A percentile compares a stretch with the other conserved stretches of the same genome.
Evolutionary conservation across 768 basidiomycete genomes (phyloP).

Genomic region (Trametes cubensis): DNA sequence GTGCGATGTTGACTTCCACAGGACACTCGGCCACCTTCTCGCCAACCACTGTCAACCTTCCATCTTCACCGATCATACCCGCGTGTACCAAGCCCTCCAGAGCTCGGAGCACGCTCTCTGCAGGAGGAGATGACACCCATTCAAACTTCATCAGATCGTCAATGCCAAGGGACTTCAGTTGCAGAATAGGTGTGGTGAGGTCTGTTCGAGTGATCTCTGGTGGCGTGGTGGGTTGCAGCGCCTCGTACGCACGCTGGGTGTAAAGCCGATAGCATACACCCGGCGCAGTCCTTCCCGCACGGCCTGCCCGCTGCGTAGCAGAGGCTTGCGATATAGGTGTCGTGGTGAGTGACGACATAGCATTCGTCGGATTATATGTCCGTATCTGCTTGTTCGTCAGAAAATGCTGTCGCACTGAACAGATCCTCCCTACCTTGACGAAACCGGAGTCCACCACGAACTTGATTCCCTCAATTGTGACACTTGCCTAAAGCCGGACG

Average conservation of each 20-base stretch:
- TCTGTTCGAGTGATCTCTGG: slow-evolving; percentile 93
- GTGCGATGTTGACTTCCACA: slow-evolving; percentile 89
- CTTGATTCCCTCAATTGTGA: slow-evolving; percentile 94
- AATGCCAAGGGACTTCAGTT: slow-evolving; percentile 92
- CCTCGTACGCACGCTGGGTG: slow-evolving; percentile 59
- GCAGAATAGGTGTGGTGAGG: slow-evolving; percentile 87
- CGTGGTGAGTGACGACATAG: slow-evolving; percentile 80
- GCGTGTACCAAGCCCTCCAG: slow-evolving; percentile 80
- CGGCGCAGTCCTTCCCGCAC: slow-evolving; percentile 91
- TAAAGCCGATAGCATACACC: slow-evolving; percentile 95
- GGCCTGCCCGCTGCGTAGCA: slow-evolving; percentile 89
- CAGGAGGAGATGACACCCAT: slow-evolving; percentile 89
- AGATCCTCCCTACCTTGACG: slow-evolving; percentile 81
- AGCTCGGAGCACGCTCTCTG: slow-evolving; percentile 82
- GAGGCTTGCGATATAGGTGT: slow-evolving; percentile 88
- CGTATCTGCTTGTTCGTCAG: slow-evolving; percentile 60
- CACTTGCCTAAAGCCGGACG: slow-evolving; percentile 65
- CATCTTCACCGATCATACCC: slow-evolving; percentile 84
- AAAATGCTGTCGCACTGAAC: background rate
- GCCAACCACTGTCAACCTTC: slow-evolving; percentile 75
- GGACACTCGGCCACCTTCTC: slow-evolving; percentile 92
- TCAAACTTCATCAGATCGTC: slow-evolving; percentile 96
- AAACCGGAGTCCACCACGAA: slow-evolving; percentile 95
- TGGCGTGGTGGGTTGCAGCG: slow-evolving; percentile 69
- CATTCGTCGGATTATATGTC: slow-evolving; percentile 84